Base-by-base conservation (phyloP, 2,329 filamentous ascomycete genomes). In the Fusarium xylarioides region DNA sequence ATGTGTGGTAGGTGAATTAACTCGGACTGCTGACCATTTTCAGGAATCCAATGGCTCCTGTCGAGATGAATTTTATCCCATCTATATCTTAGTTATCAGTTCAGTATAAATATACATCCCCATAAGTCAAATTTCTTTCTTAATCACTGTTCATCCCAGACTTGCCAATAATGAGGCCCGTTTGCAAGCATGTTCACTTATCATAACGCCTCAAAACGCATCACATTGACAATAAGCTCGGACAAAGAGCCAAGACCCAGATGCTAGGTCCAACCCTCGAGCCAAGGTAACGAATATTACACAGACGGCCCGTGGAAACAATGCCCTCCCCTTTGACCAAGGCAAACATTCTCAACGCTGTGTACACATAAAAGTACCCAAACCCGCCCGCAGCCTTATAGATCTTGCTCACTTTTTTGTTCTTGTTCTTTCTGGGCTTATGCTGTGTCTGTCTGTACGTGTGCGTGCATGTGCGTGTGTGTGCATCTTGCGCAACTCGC, bases 401-500 rank as follows among this genome's bases (percentile, higher is more conserved):
- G 21, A 28, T 23, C 37, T 52, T 28, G 18, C 23, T 46, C 21
- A 28, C 21, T 28, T 57, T 28, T 57, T 34, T n/a, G 1, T 12
- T 42, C n/a, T 34, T 38, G 18, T 37, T 35, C 44, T 37, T 56
- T 47, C 30, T 57, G 49, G 53, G 35, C 40, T 68, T 47, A 71
- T 71, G 70, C 50, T 57, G 71, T 74, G 52, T 42, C 38, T 74
- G 50, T 42, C 38, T 68, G 71, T 71, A 42, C 69, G 55, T 60
- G 56, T 38, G 40, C 52, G 44, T 59, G 67, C n/a, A 23, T 63
- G 30, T 58, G 43, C 38, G 42, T 71, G 43, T 56, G 65, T 34
- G 62, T 71, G 62, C 46, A 60, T 69, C 58, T 72, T 70, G 70
- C 60, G 43, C 70, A 60, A 70, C 70, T 70, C 71, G 71, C 71